Evolutionary conservation across 2,329 filamentous ascomycete species (phyloP), one percentile per base, ranked within the genome.

Genomic region (Aspergillus sp.): DNA sequence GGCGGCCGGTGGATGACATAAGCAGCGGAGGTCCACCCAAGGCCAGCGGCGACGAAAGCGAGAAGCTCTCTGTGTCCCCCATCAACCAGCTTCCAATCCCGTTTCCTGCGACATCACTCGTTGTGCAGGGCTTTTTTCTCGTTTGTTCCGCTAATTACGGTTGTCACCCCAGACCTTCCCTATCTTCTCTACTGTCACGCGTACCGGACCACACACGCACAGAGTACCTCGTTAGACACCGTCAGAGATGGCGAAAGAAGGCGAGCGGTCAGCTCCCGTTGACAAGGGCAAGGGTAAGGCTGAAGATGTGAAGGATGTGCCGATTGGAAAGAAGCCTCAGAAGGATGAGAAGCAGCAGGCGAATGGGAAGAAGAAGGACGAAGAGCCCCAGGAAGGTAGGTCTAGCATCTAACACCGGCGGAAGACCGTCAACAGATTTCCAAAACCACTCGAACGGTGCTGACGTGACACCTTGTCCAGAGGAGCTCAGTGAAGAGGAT

Each of bases 281-380:
- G 88, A 95, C 73, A 97, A 97, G 80, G 90, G 89, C 73, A 98
- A 98, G 78, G 91, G 82, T 67, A 98, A 97, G 77, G 88, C 84
- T 53, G 77, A 83, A 52, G 79, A 80, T 60, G 75, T 79, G 51
- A 81, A 82, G 63, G 81, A 86, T 61, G 65, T 76, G 50, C 73
- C 77, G 51, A 73, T 71, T 47, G 71, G 74, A 51, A 78, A 78
- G 56, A 70, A 72, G 57, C 53, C 64, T 41, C 75, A 77, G 58
- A 82, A 83, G 63, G 83, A 87, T 67, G 85, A 82, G 49, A 88
- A 88, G 73, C 69, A 78, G 42, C 68, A 80, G 57, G 72, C 77
- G 45, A 86, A 89, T 65, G 85, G 83, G 57, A 86, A 86, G 56
- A 65, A 67, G 75, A 87, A 91, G 70, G 83, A 85, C 58, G 86